A percentile compares a stretch with the other conserved stretches of the same genome.
These are phyloP conservation scores for Neolentinus lepideus DNA, from an alignment of 1,284 basidiomycete genomes.

Conservation along the genomic window DNA sequence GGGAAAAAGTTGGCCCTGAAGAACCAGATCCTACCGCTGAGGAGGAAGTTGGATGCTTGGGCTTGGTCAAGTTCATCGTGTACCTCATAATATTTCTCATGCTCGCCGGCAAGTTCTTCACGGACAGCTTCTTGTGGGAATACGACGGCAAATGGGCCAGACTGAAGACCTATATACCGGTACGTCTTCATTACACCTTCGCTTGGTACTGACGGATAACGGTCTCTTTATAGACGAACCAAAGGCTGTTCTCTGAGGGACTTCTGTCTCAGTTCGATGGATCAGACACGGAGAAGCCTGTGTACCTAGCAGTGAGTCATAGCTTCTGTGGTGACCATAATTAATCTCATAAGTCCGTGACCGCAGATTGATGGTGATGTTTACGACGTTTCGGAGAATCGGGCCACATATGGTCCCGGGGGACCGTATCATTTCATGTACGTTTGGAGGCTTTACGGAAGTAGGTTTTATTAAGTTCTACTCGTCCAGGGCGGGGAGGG, in stretches of 20 bases:
- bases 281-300: constrained; percentile 53
- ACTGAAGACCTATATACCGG: constrained; percentile 55
- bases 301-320: constrained; percentile 76
- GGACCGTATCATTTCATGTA: constrained; percentile 83
- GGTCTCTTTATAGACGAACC: constrained; percentile 35
- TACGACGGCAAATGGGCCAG: constrained; percentile 54
- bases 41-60: constrained; percentile 55
- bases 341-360: constrained; percentile 8
- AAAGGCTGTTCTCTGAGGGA: constrained; percentile 68
- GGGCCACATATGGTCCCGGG: constrained; percentile 83
- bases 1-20: constrained; percentile 64
- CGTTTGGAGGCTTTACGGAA: constrained; percentile 20
- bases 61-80: constrained; percentile 63
- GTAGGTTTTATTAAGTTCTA: constrained; percentile 2
- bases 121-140: constrained; percentile 77
- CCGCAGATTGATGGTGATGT: constrained; percentile 84
- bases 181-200: constrained; percentile 24
- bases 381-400: constrained; percentile 79
- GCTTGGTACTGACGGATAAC: constrained; percentile 11
- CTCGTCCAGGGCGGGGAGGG: constrained; percentile 66
- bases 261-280: constrained; percentile 76
- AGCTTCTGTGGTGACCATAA: background rate
- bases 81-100: constrained; percentile 43
- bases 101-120: constrained; percentile 73
- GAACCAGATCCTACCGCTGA: constrained; percentile 66